phyloP scores from a whole-genome alignment of 2,329 filamentous ascomycete genomes.

The Trichoderma cornu-damae region DNA sequence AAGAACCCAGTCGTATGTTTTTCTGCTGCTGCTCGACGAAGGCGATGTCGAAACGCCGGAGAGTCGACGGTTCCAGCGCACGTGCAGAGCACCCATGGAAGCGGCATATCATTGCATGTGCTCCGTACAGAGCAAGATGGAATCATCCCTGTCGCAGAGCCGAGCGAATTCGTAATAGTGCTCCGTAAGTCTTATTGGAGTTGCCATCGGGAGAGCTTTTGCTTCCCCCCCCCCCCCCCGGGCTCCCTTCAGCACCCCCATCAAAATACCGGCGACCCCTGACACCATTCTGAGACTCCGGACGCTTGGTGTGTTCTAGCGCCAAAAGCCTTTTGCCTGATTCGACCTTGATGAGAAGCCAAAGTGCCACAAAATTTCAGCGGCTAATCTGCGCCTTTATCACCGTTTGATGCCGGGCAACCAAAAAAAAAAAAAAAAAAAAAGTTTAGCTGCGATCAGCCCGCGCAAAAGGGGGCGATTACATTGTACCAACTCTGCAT shows the following conservation, averaged over 20 bases:
- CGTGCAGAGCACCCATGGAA: background rate
- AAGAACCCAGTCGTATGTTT: too few species aligned
- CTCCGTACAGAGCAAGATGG: too few species aligned
- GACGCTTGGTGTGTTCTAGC: constrained; percentile 3
- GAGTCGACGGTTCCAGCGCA: background rate
- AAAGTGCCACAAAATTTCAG: background rate
- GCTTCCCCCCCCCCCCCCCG: too few species aligned
- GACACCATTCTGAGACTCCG: constrained; percentile 5
- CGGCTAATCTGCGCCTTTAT: too few species aligned
- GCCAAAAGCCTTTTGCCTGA: background rate
- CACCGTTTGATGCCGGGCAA: too few species aligned
- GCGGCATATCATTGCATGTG: background rate
- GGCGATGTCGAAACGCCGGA: background rate
- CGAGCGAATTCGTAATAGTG: background rate
- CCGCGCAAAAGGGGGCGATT: too few species aligned
- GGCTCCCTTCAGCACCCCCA: background rate
- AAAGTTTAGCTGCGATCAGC: too few species aligned
- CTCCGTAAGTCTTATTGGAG: too few species aligned
- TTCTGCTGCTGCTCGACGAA: constrained; percentile 1
- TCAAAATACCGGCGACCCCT: constrained; percentile 3
- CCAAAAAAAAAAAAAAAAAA: too few species aligned
- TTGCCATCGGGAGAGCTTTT: too few species aligned
- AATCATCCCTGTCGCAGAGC: background rate
- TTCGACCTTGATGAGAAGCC: background rate
- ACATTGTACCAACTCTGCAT: too few species aligned